Evolutionary conservation across 768 basidiomycete genomes (phyloP), one percentile per base, ranked within the genome.

Genomic region (Megacollybia marginata): DNA sequence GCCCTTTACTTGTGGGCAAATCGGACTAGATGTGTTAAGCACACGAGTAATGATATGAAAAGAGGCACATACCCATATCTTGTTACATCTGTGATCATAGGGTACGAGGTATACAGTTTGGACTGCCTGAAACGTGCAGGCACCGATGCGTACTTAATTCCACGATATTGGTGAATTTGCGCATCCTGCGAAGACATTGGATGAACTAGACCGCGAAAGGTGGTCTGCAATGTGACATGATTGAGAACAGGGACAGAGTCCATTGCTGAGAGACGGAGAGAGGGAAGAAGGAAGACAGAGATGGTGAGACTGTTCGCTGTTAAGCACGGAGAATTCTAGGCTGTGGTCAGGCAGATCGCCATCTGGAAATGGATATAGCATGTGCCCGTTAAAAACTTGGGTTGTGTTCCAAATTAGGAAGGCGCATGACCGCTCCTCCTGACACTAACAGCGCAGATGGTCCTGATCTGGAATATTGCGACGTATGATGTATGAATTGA

Each of bases 121-220:
- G 88, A 88, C 64, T 85, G 85, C 48, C 85, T 79, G 59, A 89
- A 90, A 44, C 88, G 83, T 34, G 79, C 81, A 20, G 85, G 84
- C 12, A 88, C 72, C 18, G 71, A 70, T 19, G 84, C 88, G 55
- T 88, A 90, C 68, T 86, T 87, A 59, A 90, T 82, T 35, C 88
- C 88, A 18, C 80, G 76, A 57, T 80, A 90, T 59, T 88, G 87
- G 57, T 84, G 79, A 53, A 90, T 71, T 11, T 71, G 74, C 0
- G 67, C 59, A 44, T 76, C 75, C 20, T 70, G 62, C 0, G 80
- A 75, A 5, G 87, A 88, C 28, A 79, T 53, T 9, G 74, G 54
- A 60, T 88, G 87, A 33, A 78, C 70, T 42, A 83, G 57, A 48
- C 88, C 88, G 35, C 69, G 70, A 65, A 90, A 88, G 9, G 81